Conservation (phyloP, 2,329 filamentous ascomycete genomes). For the Tothia fuscella region DNA sequence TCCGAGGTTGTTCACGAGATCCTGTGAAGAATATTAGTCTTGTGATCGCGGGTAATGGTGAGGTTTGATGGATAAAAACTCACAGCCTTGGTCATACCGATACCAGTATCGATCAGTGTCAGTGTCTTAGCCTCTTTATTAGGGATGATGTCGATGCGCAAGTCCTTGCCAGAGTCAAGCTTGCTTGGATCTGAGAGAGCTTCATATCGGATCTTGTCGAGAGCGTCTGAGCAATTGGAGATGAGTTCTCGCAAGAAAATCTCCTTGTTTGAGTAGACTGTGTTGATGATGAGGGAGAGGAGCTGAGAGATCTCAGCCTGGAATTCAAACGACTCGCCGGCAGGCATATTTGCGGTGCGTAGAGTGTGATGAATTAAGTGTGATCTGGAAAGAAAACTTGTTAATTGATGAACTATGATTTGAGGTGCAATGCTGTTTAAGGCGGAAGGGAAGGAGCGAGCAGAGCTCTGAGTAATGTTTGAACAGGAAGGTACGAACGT, state of each 20-base stretch:
- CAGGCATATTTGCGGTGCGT: conserved; percentile 51
- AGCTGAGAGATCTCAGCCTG: conserved; percentile 99
- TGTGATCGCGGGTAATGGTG: neutral
- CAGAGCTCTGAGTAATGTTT: too few relatives aligned
- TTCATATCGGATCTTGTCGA: conserved; percentile 99
- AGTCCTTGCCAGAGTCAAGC: conserved; percentile 94
- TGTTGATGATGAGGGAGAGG: conserved; percentile 99
- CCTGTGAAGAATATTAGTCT: conserved; percentile 43
- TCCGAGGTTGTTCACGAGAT: conserved; percentile 99
- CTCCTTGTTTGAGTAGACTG: conserved; percentile 99
- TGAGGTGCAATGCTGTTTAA: too few relatives aligned
- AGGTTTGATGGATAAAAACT: conserved; percentile 33
- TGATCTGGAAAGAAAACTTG: too few relatives aligned
- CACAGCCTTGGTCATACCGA: conserved; percentile 99
- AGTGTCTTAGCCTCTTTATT: conserved; percentile 96
- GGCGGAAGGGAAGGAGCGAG: too few relatives aligned
- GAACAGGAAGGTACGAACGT: too few relatives aligned
- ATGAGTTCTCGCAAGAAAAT: conserved; percentile 98
- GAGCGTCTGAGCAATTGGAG: conserved; percentile 96
- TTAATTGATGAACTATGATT: too few relatives aligned
- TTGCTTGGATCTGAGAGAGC: conserved; percentile 92
- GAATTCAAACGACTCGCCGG: conserved; percentile 91
- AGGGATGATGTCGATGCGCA: conserved; percentile 97
- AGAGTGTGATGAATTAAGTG: too few relatives aligned
- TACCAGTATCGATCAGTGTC: conserved; percentile 95